These are phyloP conservation scores for Quercus alba DNA, from an alignment of 306 rosid species.

Conservation along the genomic window DNA sequence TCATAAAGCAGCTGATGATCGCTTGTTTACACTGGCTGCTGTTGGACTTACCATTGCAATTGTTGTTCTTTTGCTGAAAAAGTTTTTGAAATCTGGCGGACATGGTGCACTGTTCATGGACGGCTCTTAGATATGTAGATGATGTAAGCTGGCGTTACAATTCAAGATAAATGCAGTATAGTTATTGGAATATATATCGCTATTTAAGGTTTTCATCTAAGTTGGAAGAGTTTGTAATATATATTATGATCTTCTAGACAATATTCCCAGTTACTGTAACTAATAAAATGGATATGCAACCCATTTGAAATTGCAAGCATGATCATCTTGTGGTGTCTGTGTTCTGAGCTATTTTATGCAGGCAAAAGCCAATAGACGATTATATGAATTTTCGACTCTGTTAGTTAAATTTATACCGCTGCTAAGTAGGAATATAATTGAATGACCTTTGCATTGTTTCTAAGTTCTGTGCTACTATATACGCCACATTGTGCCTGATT, in stretches of 20 bases:
- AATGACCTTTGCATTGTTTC: too few species aligned
- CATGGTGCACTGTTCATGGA: conserved; percentile 75
- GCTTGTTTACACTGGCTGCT: conserved; percentile 88
- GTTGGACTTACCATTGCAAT: conserved; percentile 90
- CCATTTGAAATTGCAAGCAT: neutral
- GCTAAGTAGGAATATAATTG: too few species aligned
- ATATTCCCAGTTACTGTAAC: conserved; percentile 6
- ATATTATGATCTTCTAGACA: neutral
- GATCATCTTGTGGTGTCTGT: neutral
- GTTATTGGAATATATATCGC: neutral
- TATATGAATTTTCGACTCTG: too few species aligned
- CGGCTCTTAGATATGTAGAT: conserved; percentile 51
- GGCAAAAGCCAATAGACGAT: too few species aligned
- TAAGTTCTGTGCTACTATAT: too few species aligned
- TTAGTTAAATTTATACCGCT: too few species aligned
- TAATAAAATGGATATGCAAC: neutral
- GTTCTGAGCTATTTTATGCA: neutral
- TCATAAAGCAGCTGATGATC: conserved; percentile 60
- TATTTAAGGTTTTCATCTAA: neutral
- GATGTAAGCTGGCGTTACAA: conserved; percentile 9
- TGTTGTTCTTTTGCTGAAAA: conserved; percentile 74
- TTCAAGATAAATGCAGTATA: neutral
- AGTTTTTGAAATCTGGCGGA: conserved; percentile 71
- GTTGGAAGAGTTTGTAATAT: conserved; percentile 8
- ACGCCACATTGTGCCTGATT: too few species aligned